Base-by-base conservation (phyloP, 1,284 basidiomycete species). In the Hemileia vastatrix region DNA sequence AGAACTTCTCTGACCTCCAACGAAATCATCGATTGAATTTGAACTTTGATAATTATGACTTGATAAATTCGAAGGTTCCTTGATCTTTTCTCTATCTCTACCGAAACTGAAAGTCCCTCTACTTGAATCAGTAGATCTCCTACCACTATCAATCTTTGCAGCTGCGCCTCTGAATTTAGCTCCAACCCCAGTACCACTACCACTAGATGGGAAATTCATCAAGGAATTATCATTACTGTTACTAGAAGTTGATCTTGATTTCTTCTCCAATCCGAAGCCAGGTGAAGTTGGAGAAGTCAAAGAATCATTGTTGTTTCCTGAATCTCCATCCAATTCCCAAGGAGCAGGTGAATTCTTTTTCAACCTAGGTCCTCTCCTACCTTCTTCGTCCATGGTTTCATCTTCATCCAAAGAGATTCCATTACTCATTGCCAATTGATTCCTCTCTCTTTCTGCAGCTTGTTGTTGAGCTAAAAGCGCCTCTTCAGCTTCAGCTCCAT, bases 271-370 rank as follows among this genome's bases (percentile, higher is more conserved):
- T 27, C 27, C 27, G 27, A 27, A 27, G 27, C 27, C 27, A 27
- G 27, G 27, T 27, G 27, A 27, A 15, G 36, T 40, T 40, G 36
- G 36, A 40, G 36, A 40, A 40, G 8, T 40, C 9, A 40, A 40
- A 15, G 8, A 9, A 9, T 11, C 15, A 9, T 9, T 3, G 13
- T 45, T 33, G 4, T 40, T 54, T 15, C 67, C 69, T 6, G 68
- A 66, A 4, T 65, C 62, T 15, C 65, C 69, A 21, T 63, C 68
- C 8, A 71, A 52, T 51, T 72, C 71, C 71, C 71, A 72, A 2
- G 71, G 71, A 4, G 71, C 71, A 0, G 68, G 71, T 8, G 68
- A 65, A 24, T 72, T 72, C 67, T 70, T 71, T 65, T 72, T 72
- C 43, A 72, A 62, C 54, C 64, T 70, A 50, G 71, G 70, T 1